These are phyloP conservation scores for Exophiala alcalophila DNA, from an alignment of 2,329 filamentous ascomycete genomes.

Conservation along the genomic window DNA sequence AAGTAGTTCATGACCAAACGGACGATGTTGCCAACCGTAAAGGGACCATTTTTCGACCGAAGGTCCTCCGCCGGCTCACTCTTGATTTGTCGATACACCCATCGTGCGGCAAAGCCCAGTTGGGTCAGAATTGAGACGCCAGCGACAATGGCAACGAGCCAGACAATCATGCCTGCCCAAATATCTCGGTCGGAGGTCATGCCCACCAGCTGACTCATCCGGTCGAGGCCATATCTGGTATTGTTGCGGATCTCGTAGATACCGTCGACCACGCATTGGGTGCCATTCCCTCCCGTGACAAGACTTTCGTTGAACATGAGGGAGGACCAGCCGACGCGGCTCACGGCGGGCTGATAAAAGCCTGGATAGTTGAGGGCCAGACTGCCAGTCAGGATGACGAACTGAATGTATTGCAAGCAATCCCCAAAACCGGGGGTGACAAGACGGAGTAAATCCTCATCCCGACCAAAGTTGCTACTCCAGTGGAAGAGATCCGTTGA, in stretches of 20 bases:
- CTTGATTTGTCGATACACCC: slow-evolving; percentile 69
- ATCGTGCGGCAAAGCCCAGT: slow-evolving; percentile 71
- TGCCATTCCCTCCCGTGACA: slow-evolving; percentile 65
- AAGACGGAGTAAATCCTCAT: slow-evolving; percentile 83
- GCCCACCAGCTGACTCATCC: slow-evolving; percentile 76
- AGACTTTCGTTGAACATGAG: slow-evolving; percentile 94
- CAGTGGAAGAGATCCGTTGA: slow-evolving; percentile 86
- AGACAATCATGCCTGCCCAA: slow-evolving; percentile 92
- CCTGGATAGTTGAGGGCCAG: slow-evolving; percentile 87
- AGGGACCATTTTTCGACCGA: slow-evolving; percentile 86
- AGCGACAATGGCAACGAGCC: slow-evolving; percentile 74
- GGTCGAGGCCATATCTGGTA: slow-evolving; percentile 74
- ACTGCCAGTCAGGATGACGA: slow-evolving; percentile 80
- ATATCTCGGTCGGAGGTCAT: slow-evolving; percentile 74
- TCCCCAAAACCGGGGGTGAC: slow-evolving; percentile 96
- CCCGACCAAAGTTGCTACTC: slow-evolving; percentile 96
- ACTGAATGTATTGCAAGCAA: slow-evolving; percentile 95
- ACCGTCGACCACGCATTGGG: slow-evolving; percentile 70
- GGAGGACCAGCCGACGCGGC: slow-evolving; percentile 81
- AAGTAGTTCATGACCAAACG: slow-evolving; percentile 92
- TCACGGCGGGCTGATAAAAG: slow-evolving; percentile 87
- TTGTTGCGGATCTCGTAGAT: slow-evolving; percentile 70
- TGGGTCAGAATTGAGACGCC: slow-evolving; percentile 68
- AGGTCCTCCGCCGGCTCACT: slow-evolving; percentile 80
- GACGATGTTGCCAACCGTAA: slow-evolving; percentile 73